Percentiles rank a stretch among this genome's conserved stretches.
These are phyloP conservation scores for Coleophoma cylindrospora DNA, from an alignment of 2,329 filamentous ascomycete genomes.

Conservation along the genomic window DNA sequence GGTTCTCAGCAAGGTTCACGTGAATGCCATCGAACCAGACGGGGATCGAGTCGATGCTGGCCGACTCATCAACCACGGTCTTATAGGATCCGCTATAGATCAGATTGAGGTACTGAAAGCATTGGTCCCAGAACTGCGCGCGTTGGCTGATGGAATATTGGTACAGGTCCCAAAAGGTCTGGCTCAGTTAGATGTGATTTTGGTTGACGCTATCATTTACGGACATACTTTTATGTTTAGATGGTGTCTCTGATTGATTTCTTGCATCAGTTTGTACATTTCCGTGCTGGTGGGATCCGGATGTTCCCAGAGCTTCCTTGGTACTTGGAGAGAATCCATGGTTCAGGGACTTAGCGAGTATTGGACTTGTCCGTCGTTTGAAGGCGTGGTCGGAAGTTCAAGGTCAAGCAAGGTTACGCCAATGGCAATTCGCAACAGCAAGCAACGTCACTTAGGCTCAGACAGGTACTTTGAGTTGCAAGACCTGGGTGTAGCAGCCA, in stretches of 20 bases:
- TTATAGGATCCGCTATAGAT: slow-evolving; percentile 58
- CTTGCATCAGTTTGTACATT: slow-evolving; percentile 65
- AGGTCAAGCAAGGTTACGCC: background rate
- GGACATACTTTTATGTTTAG: slow-evolving; percentile 49
- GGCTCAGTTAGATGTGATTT: background rate
- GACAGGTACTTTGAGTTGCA: background rate
- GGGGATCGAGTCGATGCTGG: slow-evolving; percentile 67
- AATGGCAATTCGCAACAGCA: background rate
- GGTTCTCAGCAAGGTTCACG: slow-evolving; percentile 77
- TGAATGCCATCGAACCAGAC: slow-evolving; percentile 71
- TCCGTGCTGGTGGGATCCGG: slow-evolving; percentile 53
- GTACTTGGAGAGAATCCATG: slow-evolving; percentile 26
- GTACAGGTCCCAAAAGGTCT: slow-evolving; percentile 68
- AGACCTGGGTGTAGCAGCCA: background rate
- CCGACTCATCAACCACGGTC: slow-evolving; percentile 61
- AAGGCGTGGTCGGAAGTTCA: background rate
- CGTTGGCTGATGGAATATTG: slow-evolving; percentile 60
- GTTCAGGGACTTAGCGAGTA: background rate
- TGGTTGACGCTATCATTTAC: background rate
- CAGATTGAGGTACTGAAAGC: slow-evolving; percentile 54
- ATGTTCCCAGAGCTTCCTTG: slow-evolving; percentile 66
- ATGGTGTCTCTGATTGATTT: slow-evolving; percentile 52
- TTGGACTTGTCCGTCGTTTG: background rate
- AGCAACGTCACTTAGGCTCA: background rate
- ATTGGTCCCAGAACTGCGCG: slow-evolving; percentile 58